Conservation (phyloP, 192 early-diverging fungal genomes). For the Rhizoclosmatium globosum region DNA sequence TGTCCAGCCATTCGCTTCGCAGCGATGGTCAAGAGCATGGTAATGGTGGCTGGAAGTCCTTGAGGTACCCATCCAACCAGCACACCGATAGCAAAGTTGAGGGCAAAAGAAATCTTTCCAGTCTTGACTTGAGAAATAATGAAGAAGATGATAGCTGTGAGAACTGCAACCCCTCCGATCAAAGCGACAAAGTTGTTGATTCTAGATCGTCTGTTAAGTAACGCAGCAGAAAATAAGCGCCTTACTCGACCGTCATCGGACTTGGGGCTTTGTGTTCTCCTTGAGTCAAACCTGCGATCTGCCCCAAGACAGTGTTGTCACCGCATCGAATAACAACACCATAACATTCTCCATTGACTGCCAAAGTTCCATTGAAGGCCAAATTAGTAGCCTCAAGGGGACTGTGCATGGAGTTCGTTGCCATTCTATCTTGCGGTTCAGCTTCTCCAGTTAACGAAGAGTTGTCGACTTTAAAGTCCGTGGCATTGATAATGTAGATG, state of each 20-base stretch:
- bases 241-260: constrained; percentile 42
- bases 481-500: constrained; percentile 77
- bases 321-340: constrained; percentile 94
- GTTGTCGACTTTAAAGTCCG: constrained; percentile 96
- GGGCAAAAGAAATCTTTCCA: constrained; percentile 33
- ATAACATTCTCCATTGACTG: constrained; percentile 81
- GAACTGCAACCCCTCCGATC: constrained; percentile 81
- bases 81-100: constrained; percentile 90
- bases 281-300: constrained; percentile 73
- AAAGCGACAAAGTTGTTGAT: constrained; percentile 70
- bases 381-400: constrained; percentile 94
- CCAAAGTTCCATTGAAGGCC: constrained; percentile 89
- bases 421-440: constrained; percentile 86
- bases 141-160: constrained; percentile 88
- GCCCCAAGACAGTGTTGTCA: constrained; percentile 93
- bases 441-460: constrained; percentile 96
- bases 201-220: neutral
- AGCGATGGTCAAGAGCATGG: constrained; percentile 92
- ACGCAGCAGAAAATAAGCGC: neutral
- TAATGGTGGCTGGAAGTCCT: constrained; percentile 93
- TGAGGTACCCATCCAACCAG: constrained; percentile 91
- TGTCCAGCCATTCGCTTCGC: constrained; percentile 92
- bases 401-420: constrained; percentile 73
- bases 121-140: constrained; percentile 73
- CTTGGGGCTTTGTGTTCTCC: constrained; percentile 31